Evolutionary conservation across 1,284 basidiomycete species (phyloP).

Genomic region (Phaffia rhodozyma): DNA sequence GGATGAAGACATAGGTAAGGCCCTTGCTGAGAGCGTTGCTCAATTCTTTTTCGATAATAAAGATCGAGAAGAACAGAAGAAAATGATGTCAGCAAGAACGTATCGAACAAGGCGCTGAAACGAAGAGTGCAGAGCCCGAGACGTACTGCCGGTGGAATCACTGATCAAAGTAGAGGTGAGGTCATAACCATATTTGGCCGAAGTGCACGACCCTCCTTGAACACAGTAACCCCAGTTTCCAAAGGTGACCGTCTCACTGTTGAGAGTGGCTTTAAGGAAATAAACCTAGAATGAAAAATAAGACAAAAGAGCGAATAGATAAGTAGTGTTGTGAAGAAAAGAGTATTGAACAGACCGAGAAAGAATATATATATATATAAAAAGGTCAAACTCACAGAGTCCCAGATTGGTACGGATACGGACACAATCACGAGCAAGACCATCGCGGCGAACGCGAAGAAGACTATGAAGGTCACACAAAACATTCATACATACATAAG

Average conservation of each 20-base stretch:
- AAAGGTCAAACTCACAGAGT: not conserved
- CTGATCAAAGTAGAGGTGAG: no score
- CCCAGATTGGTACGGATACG: conserved; percentile 13
- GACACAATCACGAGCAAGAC: conserved; percentile 8
- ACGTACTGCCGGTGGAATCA: no score
- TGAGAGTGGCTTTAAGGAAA: conserved; percentile 1
- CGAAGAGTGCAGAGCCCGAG: not conserved
- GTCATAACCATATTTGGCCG: not conserved
- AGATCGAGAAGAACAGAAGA: not conserved
- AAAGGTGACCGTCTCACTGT: not conserved
- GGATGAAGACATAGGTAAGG: conserved; percentile 15
- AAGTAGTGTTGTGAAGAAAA: no score
- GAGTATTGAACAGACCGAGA: no score
- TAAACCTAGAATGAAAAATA: not conserved
- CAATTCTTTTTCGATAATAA: not conserved
- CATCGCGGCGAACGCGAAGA: conserved; percentile 15
- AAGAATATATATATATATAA: not conserved
- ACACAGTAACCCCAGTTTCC: conserved; percentile 14
- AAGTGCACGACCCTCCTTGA: not conserved
- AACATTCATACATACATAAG: no score
- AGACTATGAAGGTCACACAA: not conserved
- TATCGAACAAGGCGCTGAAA: no score
- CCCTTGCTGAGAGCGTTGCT: not conserved
- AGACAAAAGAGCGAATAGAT: no score
- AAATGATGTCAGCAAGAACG: not conserved